A percentile compares a stretch with the other conserved stretches of the same genome.
phyloP scores from a whole-genome alignment of 2,329 filamentous ascomycete genomes.

The Knufia fluminis region DNA sequence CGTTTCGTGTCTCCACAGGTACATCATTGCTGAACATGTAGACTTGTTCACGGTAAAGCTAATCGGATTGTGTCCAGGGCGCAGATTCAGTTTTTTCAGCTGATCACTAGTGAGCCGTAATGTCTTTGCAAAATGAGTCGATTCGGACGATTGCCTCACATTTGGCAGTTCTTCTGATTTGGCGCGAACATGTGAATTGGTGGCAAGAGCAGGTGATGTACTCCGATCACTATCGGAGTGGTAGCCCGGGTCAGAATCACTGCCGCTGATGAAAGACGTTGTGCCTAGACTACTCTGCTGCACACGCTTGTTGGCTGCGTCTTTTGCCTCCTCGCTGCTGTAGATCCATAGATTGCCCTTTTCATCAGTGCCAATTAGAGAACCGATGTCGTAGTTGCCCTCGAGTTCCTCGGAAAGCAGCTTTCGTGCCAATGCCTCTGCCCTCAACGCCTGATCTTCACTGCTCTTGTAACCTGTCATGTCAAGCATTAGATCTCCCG shows the following conservation, averaged over 20 bases:
- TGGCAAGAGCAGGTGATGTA: conserved; percentile 55
- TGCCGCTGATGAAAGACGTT: conserved; percentile 58
- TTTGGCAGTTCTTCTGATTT: conserved; percentile 54
- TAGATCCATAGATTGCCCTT: conserved; percentile 99
- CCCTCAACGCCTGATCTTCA: conserved; percentile 82
- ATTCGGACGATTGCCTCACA: conserved; percentile 48
- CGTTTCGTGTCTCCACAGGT: conserved; percentile 80
- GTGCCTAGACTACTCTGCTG: conserved; percentile 43
- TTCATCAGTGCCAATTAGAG: conserved; percentile 88
- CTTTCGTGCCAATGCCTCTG: conserved; percentile 86
- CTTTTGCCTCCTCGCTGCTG: conserved; percentile 91
- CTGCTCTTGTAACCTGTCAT: conserved; percentile 96
- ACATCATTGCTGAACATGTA: conserved; percentile 87
- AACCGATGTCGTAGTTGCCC: conserved; percentile 91
- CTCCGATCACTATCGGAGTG: conserved; percentile 72
- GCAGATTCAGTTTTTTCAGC: conserved; percentile 73
- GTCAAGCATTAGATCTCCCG: conserved; percentile 91
- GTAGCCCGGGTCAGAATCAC: conserved; percentile 85
- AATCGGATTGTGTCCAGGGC: conserved; percentile 82
- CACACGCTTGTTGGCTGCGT: conserved; percentile 64
- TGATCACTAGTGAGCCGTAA: conserved; percentile 91
- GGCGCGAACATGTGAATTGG: conserved; percentile 40
- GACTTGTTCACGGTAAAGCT: conserved; percentile 94
- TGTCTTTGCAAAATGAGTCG: conserved; percentile 92
- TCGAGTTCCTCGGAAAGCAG: conserved; percentile 88